These are phyloP conservation scores for Datisca glomerata DNA, from an alignment of 306 rosid species.

Conservation along the genomic window DNA sequence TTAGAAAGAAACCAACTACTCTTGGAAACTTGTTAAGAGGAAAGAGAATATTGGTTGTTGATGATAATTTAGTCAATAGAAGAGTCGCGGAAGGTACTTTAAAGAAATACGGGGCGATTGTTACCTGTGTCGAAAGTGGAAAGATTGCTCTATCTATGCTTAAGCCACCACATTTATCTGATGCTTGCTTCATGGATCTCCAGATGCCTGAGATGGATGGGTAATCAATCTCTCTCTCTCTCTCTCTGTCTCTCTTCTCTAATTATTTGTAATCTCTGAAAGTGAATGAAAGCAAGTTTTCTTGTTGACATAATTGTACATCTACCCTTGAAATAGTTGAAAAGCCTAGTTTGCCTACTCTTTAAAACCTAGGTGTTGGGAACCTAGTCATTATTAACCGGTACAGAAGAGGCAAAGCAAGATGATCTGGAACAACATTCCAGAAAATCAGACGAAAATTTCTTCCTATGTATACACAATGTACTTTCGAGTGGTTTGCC, in stretches of 20 bases:
- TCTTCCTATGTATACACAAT: too few relatives aligned
- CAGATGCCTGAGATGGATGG: slow-evolving; percentile 99
- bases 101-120: slow-evolving; percentile 67
- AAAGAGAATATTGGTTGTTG: slow-evolving; percentile 77
- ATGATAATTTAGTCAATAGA: slow-evolving; percentile 78
- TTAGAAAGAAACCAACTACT: slow-evolving; percentile 31
- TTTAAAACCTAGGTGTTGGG: neutral
- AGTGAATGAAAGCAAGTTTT: neutral
- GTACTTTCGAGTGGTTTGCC: too few relatives aligned
- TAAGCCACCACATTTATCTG: slow-evolving; percentile 62
- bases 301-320: neutral
- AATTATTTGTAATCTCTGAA: neutral
- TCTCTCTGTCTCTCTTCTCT: too few relatives aligned
- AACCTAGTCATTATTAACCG: neutral
- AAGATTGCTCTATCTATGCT: slow-evolving; percentile 52
- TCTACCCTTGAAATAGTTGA: neutral
- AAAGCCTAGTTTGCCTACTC: neutral
- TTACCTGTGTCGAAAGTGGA: slow-evolving; percentile 73
- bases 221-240: slow-evolving; percentile 42
- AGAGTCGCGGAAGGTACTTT: slow-evolving; percentile 88
- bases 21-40: slow-evolving; percentile 44
- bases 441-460: too few relatives aligned
- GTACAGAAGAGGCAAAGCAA: too few relatives aligned
- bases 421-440: too few relatives aligned
- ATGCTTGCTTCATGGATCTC: slow-evolving; percentile 98